These are phyloP conservation scores for Massarina eburnea DNA, from an alignment of 2,329 filamentous ascomycete species.

Conservation along the genomic window DNA sequence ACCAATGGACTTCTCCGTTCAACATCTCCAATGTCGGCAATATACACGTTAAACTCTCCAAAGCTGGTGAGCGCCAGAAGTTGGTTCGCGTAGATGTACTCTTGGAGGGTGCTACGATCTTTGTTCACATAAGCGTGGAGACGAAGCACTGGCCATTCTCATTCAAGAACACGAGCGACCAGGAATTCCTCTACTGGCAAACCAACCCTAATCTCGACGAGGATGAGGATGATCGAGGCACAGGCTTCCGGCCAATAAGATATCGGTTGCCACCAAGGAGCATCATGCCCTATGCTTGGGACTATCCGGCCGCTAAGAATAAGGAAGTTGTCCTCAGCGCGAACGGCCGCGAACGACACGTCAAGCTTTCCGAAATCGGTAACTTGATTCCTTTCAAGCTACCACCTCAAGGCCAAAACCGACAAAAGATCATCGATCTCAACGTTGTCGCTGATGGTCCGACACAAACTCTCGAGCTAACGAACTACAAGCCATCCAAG, in stretches of 20 bases:
- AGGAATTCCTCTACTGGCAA: slow-evolving; percentile 95
- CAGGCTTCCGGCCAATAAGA: slow-evolving; percentile 87
- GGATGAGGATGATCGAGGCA: slow-evolving; percentile 78
- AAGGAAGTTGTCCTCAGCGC: slow-evolving; percentile 86
- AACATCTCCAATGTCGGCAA: slow-evolving; percentile 95
- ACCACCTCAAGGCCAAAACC: slow-evolving; percentile 61
- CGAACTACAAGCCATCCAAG: slow-evolving; percentile 90
- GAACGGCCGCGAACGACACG: slow-evolving; percentile 79
- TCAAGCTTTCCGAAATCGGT: slow-evolving; percentile 94
- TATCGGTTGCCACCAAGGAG: slow-evolving; percentile 91
- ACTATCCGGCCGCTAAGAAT: slow-evolving; percentile 95
- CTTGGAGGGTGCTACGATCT: slow-evolving; percentile 91
- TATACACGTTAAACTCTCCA: slow-evolving; percentile 90
- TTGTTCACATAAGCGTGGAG: slow-evolving; percentile 86
- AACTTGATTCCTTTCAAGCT: slow-evolving; percentile 95
- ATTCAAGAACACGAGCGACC: slow-evolving; percentile 97
- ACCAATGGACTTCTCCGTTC: slow-evolving; percentile 97
- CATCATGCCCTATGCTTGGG: slow-evolving; percentile 99
- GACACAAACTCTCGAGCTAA: slow-evolving; percentile 89
- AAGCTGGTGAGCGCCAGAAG: slow-evolving; percentile 83
- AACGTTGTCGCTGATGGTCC: slow-evolving; percentile 95
- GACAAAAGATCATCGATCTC: slow-evolving; percentile 90
- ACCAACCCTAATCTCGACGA: slow-evolving; percentile 91
- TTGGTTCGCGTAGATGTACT: slow-evolving; percentile 86
- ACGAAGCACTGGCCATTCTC: slow-evolving; percentile 97